phyloP scores from a whole-genome alignment of 352 stramenopile genomes.

The Globisporangium radiosum region DNA sequence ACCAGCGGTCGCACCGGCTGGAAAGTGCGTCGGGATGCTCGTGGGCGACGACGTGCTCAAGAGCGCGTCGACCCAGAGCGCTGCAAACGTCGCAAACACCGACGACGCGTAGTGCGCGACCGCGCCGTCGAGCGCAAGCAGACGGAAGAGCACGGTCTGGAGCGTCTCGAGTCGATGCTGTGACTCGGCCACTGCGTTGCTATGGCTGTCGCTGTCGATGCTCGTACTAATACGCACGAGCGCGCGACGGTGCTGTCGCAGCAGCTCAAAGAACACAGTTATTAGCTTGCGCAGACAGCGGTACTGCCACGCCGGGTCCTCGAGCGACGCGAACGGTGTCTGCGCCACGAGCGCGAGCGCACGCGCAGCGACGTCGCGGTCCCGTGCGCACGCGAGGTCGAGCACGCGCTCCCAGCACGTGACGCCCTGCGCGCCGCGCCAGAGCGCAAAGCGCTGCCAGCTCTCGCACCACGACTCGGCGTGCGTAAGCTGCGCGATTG shows the following conservation, averaged over 20 bases:
- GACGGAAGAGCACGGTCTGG: slow-evolving; percentile 40
- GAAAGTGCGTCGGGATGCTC: slow-evolving; percentile 72
- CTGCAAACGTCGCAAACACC: slow-evolving; percentile 58
- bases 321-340: slow-evolving; percentile 56
- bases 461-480: slow-evolving; percentile 27
- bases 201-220: not conserved
- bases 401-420: slow-evolving; percentile 62
- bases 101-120: slow-evolving; percentile 65
- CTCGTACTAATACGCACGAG: slow-evolving; percentile 18
- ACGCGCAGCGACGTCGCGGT: slow-evolving; percentile 28
- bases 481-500: slow-evolving; percentile 25
- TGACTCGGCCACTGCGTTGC: not conserved
- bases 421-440: slow-evolving; percentile 39
- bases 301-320: slow-evolving; percentile 73
- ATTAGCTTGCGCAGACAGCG: slow-evolving; percentile 56
- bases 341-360: slow-evolving; percentile 45
- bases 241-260: slow-evolving; percentile 41
- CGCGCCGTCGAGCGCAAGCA: slow-evolving; percentile 46
- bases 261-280: slow-evolving; percentile 42
- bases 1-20: slow-evolving; percentile 22
- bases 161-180: slow-evolving; percentile 32
- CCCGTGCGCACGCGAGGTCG: slow-evolving; percentile 36
- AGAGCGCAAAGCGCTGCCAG: slow-evolving; percentile 33
- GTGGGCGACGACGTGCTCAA: slow-evolving; percentile 53
- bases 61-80: slow-evolving; percentile 61